Evolutionary conservation across 352 stramenopile genomes (phyloP).

Genomic region (Globisporangium carolinianum): DNA sequence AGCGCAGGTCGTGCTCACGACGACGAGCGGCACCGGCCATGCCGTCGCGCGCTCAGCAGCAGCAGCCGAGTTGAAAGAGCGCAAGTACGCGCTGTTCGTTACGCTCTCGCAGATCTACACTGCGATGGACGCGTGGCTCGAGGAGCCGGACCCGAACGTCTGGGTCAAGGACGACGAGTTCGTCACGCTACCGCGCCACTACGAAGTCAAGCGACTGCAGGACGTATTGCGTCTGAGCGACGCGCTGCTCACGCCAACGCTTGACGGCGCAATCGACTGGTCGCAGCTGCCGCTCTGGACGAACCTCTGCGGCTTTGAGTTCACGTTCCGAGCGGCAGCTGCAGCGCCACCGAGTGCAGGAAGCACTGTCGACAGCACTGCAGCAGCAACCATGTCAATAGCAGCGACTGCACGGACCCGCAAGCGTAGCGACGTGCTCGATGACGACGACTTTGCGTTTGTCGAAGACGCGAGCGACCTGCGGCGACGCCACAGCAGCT

Average conservation of each 20-base stretch:
- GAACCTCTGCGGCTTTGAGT: conserved; percentile 63
- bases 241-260: conserved; percentile 32
- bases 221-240: conserved; percentile 71
- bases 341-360: background rate
- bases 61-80: conserved; percentile 29
- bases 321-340: conserved; percentile 21
- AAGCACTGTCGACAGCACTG: background rate
- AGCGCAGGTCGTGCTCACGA: conserved; percentile 49
- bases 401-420: background rate
- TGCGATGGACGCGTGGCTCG: conserved; percentile 84
- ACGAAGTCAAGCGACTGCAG: conserved; percentile 57
- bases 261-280: conserved; percentile 32
- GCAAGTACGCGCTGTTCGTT: conserved; percentile 44
- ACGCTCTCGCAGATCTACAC: conserved; percentile 64
- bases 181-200: conserved; percentile 61
- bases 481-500: conserved; percentile 49
- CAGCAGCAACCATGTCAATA: background rate
- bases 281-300: conserved; percentile 52
- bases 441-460: conserved; percentile 78
- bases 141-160: conserved; percentile 71
- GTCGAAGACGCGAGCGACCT: conserved; percentile 66
- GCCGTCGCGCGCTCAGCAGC: background rate
- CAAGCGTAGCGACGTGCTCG: conserved; percentile 13
- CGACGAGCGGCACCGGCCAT: conserved; percentile 13
- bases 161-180: conserved; percentile 75